phyloP scores from a whole-genome alignment of 2,329 filamentous ascomycete genomes.

The Paraphaeosphaeria sporulosa region DNA sequence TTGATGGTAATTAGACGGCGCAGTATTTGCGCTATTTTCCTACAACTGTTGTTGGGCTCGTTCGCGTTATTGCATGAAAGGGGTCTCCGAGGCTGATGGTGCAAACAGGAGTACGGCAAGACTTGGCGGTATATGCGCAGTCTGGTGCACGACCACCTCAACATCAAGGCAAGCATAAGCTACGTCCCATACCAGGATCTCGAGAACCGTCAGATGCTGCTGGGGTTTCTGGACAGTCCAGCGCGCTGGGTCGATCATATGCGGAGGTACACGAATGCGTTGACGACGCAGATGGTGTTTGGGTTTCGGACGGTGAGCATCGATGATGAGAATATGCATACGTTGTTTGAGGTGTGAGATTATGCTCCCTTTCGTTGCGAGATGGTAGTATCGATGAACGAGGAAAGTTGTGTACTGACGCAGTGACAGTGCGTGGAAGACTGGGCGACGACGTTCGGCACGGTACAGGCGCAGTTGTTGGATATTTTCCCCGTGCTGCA shows the following conservation, averaged over 20 bases:
- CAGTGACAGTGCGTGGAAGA: conserved; percentile 48
- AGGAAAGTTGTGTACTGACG: neutral
- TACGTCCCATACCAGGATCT: conserved; percentile 61
- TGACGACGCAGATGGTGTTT: conserved; percentile 60
- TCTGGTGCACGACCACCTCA: conserved; percentile 25
- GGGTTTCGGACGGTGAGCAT: conserved; percentile 44
- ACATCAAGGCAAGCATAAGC: conserved; percentile 20
- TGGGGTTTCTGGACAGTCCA: conserved; percentile 56
- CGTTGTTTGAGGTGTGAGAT: conserved; percentile 21
- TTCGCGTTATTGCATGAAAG: neutral
- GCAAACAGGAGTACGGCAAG: conserved; percentile 22
- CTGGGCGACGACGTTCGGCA: conserved; percentile 54
- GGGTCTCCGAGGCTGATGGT: neutral
- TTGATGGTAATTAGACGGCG: conserved; percentile 26
- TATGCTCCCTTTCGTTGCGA: neutral
- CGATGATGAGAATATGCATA: conserved; percentile 22
- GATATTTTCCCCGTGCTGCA: conserved; percentile 58
- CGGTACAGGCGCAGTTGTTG: conserved; percentile 53
- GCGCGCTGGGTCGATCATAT: conserved; percentile 54
- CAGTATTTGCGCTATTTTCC: neutral
- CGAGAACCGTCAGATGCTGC: conserved; percentile 63
- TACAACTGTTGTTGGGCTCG: neutral
- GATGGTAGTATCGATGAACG: neutral
- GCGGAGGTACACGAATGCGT: conserved; percentile 57
- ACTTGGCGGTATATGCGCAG: conserved; percentile 27